Conservation (phyloP, 768 basidiomycete genomes). For the Chiua virens region DNA sequence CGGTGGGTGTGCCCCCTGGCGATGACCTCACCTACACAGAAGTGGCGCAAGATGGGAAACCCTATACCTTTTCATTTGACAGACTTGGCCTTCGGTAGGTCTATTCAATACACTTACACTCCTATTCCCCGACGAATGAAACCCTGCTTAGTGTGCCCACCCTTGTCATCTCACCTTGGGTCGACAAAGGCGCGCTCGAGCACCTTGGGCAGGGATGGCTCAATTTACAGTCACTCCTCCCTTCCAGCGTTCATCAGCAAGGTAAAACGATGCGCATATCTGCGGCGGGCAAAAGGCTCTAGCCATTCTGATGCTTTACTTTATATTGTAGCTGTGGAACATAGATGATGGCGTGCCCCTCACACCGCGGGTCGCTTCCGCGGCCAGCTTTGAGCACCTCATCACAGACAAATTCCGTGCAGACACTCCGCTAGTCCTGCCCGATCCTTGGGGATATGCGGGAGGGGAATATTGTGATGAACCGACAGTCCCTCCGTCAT, state of each 20-base stretch:
- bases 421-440: conserved; percentile 14
- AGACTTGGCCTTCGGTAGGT: conserved; percentile 25
- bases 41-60: conserved; percentile 13
- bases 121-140: background rate
- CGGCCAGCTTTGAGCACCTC: conserved; percentile 24
- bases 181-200: conserved; percentile 19
- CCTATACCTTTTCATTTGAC: conserved; percentile 24
- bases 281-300: too few relatives aligned
- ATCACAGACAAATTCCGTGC: conserved; percentile 21
- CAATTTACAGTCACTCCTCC: conserved; percentile 23
- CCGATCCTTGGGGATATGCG: conserved; percentile 21
- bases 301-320: background rate
- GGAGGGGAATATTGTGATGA: background rate
- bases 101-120: too few relatives aligned
- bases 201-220: conserved; percentile 6
- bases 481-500: too few relatives aligned
- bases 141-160: conserved; percentile 13
- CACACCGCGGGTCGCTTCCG: conserved; percentile 21
- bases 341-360: conserved; percentile 22
- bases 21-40: conserved; percentile 26
- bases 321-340: conserved; percentile 21
- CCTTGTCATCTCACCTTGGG: conserved; percentile 26
- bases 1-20: conserved; percentile 21
- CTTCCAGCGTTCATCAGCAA: conserved; percentile 24
- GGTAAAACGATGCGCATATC: background rate